phyloP scores from a whole-genome alignment of 2,329 filamentous ascomycete genomes.

The Parafenestella ontariensis region DNA sequence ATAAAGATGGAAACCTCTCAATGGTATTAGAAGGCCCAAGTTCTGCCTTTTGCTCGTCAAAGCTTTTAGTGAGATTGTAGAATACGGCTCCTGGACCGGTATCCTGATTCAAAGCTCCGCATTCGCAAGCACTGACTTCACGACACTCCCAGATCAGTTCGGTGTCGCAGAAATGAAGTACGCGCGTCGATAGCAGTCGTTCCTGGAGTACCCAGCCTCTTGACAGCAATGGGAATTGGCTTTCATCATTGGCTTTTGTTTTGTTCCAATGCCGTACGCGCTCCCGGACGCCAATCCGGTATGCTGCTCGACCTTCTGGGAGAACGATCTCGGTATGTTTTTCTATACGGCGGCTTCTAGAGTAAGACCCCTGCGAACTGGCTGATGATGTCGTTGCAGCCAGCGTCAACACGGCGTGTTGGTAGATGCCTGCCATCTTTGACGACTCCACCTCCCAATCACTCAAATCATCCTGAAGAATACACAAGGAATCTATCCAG shows the following conservation, averaged over 20 bases:
- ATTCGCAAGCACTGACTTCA: constrained; percentile 19
- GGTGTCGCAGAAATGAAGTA: constrained; percentile 18
- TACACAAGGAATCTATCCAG: constrained; percentile 33
- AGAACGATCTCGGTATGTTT: constrained; percentile 1
- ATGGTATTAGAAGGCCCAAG: neutral
- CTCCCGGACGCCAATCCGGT: constrained; percentile 11
- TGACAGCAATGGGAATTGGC: constrained; percentile 11
- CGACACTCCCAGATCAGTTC: constrained; percentile 31
- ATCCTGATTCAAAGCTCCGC: constrained; percentile 11
- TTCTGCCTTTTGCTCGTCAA: constrained; percentile 8
- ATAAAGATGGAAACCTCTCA: constrained; percentile 1
- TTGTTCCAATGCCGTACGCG: constrained; percentile 10
- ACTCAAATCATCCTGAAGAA: constrained; percentile 17
- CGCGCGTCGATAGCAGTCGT: constrained; percentile 18
- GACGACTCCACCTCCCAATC: constrained; percentile 17
- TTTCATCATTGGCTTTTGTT: neutral
- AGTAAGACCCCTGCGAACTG: constrained; percentile 5
- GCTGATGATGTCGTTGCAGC: constrained; percentile 11
- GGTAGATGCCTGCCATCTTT: constrained; percentile 18
- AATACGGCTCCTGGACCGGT: constrained; percentile 8
- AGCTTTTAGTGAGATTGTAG: constrained; percentile 6
- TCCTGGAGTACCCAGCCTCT: constrained; percentile 26
- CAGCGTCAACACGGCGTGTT: constrained; percentile 11
- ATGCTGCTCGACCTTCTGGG: constrained; percentile 6
- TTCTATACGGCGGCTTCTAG: neutral